Evolutionary conservation across 371 early-diverging fungal genomes (phyloP).

Genomic region (Mucor velutinosus): DNA sequence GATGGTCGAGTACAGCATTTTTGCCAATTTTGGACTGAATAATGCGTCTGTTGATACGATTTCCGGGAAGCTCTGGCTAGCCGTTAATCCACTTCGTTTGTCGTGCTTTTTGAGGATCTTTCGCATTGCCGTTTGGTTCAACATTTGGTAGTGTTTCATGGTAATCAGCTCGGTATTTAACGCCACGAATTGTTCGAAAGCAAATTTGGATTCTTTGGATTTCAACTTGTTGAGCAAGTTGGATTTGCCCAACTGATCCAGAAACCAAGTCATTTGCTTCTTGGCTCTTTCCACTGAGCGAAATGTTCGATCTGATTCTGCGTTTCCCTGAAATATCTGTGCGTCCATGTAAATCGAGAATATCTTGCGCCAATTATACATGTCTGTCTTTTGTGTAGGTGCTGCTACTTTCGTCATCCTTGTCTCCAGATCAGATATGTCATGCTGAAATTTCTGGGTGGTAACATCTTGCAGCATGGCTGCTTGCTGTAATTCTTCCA

Average conservation of each 20-base stretch:
- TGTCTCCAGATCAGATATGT: conserved; percentile 48
- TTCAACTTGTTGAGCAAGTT: conserved; percentile 43
- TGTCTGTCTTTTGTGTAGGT: conserved; percentile 66
- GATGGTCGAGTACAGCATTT: conserved; percentile 41
- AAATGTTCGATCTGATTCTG: conserved; percentile 48
- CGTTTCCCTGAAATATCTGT: conserved; percentile 63
- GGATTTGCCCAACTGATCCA: conserved; percentile 44
- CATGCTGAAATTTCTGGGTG: conserved; percentile 43
- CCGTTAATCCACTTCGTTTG: conserved; percentile 71
- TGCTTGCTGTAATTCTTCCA: conserved; percentile 51
- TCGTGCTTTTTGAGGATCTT: conserved; percentile 88
- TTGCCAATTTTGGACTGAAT: conserved; percentile 38
- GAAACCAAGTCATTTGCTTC: conserved; percentile 64
- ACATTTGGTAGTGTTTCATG: conserved; percentile 69
- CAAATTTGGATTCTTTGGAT: conserved; percentile 45
- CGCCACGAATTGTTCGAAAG: conserved; percentile 62
- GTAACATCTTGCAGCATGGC: conserved; percentile 41
- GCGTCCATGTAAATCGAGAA: conserved; percentile 72
- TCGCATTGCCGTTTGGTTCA: conserved; percentile 79
- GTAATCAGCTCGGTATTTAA: conserved; percentile 70
- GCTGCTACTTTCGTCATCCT: conserved; percentile 47
- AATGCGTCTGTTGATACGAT: conserved; percentile 27
- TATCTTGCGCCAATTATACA: conserved; percentile 75
- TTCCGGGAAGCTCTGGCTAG: conserved; percentile 38
- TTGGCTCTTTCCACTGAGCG: conserved; percentile 57